Evolutionary conservation across 1,139 yeast genomes (phyloP), one percentile per base, ranked within the genome.

Genomic region (Yamadazyma dushanensis): DNA sequence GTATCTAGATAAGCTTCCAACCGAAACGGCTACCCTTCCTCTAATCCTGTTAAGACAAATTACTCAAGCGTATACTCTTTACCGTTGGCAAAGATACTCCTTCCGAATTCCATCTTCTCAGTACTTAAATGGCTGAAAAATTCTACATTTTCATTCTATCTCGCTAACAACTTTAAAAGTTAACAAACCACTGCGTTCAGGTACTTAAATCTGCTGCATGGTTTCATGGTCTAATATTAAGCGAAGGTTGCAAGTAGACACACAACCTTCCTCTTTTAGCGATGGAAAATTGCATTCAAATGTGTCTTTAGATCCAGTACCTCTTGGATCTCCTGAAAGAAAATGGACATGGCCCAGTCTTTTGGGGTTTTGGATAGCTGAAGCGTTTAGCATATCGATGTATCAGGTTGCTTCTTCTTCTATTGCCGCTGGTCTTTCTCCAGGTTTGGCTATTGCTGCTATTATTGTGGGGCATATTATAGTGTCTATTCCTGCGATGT

Each of bases 401-500:
- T 45, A 44, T 21, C 46, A 44, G 20, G 45, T 44, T n/a, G 49
- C 41, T 1, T 40, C 46, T 7, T 29, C 39, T 5, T 26, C 46
- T 8, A 37, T 45, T 19, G 34, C 42, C 2, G 32, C 39, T 9
- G 48, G 49, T 11, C 37, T 45, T 26, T 39, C 53, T 8, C 51
- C 51, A 10, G 49, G 48, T 1, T 41, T 49, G 25, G 44, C 50
- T 16, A 48, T 50, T 13, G 50, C 47, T 10, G 51, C 53, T 20
- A 31, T 47, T 15, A 31, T 51, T 16, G 40, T 48, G 13, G 56
- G 55, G 8, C 34, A 46, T 13, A 29, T 51, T 17, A 49, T 61
- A 18, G 54, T 58, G 17, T 56, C 58, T 18, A 32, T 56, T 13
- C 61, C 62, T 10, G 47, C 51, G 8, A 46, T 49, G 34, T 32